Percentiles rank a stretch among this genome's conserved stretches.
Conservation (phyloP, 305 asterid species). For the Ruellia speciosa region DNA sequence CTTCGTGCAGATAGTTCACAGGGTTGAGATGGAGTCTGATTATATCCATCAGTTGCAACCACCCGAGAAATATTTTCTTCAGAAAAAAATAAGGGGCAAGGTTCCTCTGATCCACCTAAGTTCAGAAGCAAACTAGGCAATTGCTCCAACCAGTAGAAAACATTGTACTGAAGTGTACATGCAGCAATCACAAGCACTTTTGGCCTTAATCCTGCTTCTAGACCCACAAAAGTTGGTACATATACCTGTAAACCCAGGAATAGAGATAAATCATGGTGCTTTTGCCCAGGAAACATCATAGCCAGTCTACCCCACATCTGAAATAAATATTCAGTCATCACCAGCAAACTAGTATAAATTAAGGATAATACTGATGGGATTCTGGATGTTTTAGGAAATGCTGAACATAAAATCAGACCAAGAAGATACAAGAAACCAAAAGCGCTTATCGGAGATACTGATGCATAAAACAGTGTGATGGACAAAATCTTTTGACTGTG, state of each 20-base stretch:
- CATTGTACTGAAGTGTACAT: constrained; percentile 89
- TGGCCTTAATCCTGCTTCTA: constrained; percentile 87
- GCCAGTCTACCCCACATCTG: constrained; percentile 93
- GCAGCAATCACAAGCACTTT: constrained; percentile 86
- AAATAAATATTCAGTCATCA: constrained; percentile 71
- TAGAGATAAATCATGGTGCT: constrained; percentile 53
- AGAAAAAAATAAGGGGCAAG: constrained; percentile 84
- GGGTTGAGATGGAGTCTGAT: constrained; percentile 32
- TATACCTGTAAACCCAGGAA: constrained; percentile 75
- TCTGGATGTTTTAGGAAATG: constrained; percentile 75
- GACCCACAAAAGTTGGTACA: constrained; percentile 58
- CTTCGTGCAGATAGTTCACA: constrained; percentile 32
- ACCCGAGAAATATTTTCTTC: constrained; percentile 44
- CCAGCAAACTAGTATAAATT: constrained; percentile 72
- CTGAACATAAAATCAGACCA: constrained; percentile 63
- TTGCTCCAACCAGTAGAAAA: constrained; percentile 75
- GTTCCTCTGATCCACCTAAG: constrained; percentile 62
- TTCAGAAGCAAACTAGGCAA: constrained; percentile 51
- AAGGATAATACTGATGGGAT: constrained; percentile 76
- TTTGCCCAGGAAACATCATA: constrained; percentile 91
- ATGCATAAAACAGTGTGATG: constrained; percentile 70
- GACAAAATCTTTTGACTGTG: constrained; percentile 85
- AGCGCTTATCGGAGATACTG: constrained; percentile 83
- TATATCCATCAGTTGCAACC: constrained; percentile 40
- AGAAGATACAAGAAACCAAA: constrained; percentile 80